Evolutionary conservation across 1,139 yeast genomes (phyloP), one percentile per base, ranked within the genome.

Genomic region (Protomyces lactucae-debilis): DNA sequence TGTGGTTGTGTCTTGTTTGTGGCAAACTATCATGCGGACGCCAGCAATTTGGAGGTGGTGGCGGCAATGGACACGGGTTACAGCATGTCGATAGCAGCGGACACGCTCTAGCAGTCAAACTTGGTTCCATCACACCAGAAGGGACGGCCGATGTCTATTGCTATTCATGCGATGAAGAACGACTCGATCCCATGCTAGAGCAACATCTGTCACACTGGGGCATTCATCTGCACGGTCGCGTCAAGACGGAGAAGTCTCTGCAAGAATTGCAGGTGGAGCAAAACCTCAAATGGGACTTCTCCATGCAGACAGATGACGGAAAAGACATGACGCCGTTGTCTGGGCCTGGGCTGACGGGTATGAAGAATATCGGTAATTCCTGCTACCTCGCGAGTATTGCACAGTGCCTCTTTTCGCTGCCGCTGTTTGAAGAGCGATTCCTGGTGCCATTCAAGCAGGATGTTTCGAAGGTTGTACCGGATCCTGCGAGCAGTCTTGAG

Each of bases 21-120:
- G 99, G 98, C 0, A 79, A 82, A 54, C 73, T 91, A 10, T 97
- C 97, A 1, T 93, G 99, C 77, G 97, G 98, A 23, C 80, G 99
- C 69, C 85, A 85, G 45, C 99, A 93, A 74, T 89, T 88, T 72
- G 99, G 98, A 39, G 86, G 90, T n/a, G 83, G 90, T 37, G 70
- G 70, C 6, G 99, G 99, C 3, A 85, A 92, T 72, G 86, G 96
- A 0, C 99, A 93, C 74, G 98, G 96, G 0, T 77, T 93, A 69
- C 75, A 75, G 0, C 99, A 95, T 76, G 87, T 75, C 71, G 76
- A 83, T 2, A 73, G 78, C 1, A 71, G 78, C 0, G 77, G 76
- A 0, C 99, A 95, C 73, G 83, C 89, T 0, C 84, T 92, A 10
- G 97, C 98, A 0, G 87, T 92, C 9, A 93, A 93, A 72, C 77